Percentiles rank a stretch among this genome's conserved stretches.
Evolutionary conservation across 1,284 basidiomycete genomes (phyloP).

Genomic region (Fistulinella cinereoalba): DNA sequence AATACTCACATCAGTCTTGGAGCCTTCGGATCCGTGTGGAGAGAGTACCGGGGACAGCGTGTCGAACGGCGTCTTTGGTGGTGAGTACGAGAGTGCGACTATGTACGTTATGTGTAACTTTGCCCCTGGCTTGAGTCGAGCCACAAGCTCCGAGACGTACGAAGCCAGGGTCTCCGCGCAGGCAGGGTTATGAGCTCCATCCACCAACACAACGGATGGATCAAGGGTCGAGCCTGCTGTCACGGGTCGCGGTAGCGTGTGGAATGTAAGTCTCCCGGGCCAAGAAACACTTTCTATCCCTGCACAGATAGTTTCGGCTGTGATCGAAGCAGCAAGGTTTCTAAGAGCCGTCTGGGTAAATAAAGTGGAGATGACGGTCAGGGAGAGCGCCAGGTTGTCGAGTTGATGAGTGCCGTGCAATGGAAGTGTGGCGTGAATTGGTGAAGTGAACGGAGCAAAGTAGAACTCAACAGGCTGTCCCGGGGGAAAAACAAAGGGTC

Average conservation of each 20-base stretch:
- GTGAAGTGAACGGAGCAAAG: constrained; percentile 42
- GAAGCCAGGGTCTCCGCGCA: constrained; percentile 69
- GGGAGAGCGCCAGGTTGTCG: constrained; percentile 73
- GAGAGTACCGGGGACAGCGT: constrained; percentile 67
- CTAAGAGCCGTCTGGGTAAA: constrained; percentile 31
- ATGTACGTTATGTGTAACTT: constrained; percentile 60
- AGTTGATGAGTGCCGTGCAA: constrained; percentile 84
- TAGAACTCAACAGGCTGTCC: constrained; percentile 43
- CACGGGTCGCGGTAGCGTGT: constrained; percentile 39
- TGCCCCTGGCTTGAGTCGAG: constrained; percentile 22
- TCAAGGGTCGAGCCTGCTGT: constrained; percentile 16
- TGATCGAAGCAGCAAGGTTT: constrained; percentile 24
- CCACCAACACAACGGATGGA: constrained; percentile 62
- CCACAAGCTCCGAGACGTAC: constrained; percentile 56
- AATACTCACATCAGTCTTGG: constrained; percentile 42
- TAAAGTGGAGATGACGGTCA: constrained; percentile 65
- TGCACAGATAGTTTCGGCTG: constrained; percentile 22
- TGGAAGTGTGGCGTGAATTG: constrained; percentile 45
- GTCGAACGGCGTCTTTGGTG: constrained; percentile 71
- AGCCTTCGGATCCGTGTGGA: constrained; percentile 19
- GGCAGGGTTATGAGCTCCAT: constrained; percentile 95
- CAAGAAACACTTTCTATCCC: constrained; percentile 69
- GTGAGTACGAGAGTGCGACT: constrained; percentile 75
- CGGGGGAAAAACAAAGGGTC: constrained; percentile 38
- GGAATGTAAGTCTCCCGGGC: constrained; percentile 84